phyloP scores from a whole-genome alignment of 768 basidiomycete species.

The Mycena vitilis region DNA sequence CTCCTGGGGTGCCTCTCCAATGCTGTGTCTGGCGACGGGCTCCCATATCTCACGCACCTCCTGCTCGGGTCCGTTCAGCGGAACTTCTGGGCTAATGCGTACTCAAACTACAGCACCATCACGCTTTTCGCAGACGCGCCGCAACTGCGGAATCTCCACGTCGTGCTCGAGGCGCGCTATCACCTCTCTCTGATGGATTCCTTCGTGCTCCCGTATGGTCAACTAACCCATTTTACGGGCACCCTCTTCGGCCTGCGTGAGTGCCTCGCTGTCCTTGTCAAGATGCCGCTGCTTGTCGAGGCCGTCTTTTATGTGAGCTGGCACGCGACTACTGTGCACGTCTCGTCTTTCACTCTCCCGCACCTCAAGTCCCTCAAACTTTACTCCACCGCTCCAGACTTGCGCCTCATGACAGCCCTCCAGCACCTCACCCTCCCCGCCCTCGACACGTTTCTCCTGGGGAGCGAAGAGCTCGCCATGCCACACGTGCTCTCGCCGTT shows the following conservation, averaged over 20 bases:
- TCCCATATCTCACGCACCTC: constrained; percentile 19
- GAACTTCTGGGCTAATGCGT: no score
- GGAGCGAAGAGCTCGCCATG: not conserved
- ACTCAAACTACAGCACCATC: no score
- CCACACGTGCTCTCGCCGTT: not conserved
- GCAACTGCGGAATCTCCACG: constrained; percentile 20
- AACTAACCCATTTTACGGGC: constrained; percentile 24
- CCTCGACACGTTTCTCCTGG: constrained; percentile 7
- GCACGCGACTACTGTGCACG: no score
- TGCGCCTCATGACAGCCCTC: not conserved
- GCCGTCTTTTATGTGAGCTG: constrained; percentile 11
- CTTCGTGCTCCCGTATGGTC: constrained; percentile 9
- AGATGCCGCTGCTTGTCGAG: constrained; percentile 14
- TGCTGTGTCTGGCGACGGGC: not conserved
- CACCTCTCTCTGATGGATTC: not conserved
- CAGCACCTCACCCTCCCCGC: not conserved
- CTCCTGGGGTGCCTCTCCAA: not conserved
- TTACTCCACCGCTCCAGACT: not conserved
- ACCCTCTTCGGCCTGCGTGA: constrained; percentile 11
- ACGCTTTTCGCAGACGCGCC: constrained; percentile 11
- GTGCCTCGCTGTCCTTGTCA: not conserved
- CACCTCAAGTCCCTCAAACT: constrained; percentile 21
- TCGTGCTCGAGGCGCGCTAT: not conserved
- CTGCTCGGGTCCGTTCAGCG: constrained; percentile 9
- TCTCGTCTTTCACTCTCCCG: not conserved